phyloP scores from a whole-genome alignment of 345 rosid genomes.

The sweet orange (Citrus sinensis) region DVS_A1.0 CM039163.1:46734001-46734500 shows the following conservation, averaged over 20 bases:
- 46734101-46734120: no score
- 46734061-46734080: no score
- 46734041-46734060: no score
- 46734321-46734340: no score
- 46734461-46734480: slow-evolving; percentile 8
- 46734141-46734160: no score
- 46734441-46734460: background rate
- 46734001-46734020: no score
- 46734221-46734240: background rate
- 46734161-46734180: background rate
- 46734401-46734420: background rate
- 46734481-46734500: background rate
- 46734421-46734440: background rate
- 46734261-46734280: background rate
- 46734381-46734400: background rate
- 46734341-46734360: no score
- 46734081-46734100: no score
- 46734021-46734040: no score
- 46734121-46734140: no score
- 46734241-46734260: background rate
- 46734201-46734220: background rate
- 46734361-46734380: no score
- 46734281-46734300: background rate
- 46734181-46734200: background rate
- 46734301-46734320: no score